Base-by-base conservation (phyloP, 148 eudicot species). In the Rhododendron kiyosumense region DNA sequence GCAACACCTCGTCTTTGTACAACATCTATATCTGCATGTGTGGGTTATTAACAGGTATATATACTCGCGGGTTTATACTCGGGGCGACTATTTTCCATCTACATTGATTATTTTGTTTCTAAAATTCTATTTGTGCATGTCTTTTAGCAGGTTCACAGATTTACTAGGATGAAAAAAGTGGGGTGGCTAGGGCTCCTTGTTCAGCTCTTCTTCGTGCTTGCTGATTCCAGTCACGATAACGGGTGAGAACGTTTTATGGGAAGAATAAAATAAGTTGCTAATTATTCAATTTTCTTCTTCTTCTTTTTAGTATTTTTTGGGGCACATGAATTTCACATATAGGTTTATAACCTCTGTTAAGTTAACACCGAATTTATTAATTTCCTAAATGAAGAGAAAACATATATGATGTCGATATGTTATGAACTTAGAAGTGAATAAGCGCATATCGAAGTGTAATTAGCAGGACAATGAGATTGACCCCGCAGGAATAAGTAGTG, bases 161-260 rank as follows among this genome's bases (percentile, higher is more conserved):
- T 24, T 5, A 41, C 7, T 14, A 49, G 82, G 61, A 79, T 48
- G 82, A n/a, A 28, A 32, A 48, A 79, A 28, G 22, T 49, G 7
- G 3, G 63, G 63, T 51, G 34, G 63, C n/a, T 51, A 3, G 24
- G 20, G 48, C 52, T 49, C 38, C 38, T 51, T 51, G 61, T 80
- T 80, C 61, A 80, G 38, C 26, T 80, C 61, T 80, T 80, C 24
- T 48, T 80, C 59, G n/a, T 80, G 24, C 82, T 49, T 28, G 82
- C 41, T 6, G 36, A 5, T 49, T 80, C 41, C 49, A 80, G 61
- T 49, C 22, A 28, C 9, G 0, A 30, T 2, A 45, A 78, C 28
- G 22, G 82, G 59, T 51, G 52, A 45, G 81, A 43, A 45, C 11
- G 57, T 13, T 41, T 41, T 2, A 26, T 67, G 26, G 34, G 15